Conservation (phyloP, 345 rosid species). For the Cardamine chenopodiifolia region DNA sequence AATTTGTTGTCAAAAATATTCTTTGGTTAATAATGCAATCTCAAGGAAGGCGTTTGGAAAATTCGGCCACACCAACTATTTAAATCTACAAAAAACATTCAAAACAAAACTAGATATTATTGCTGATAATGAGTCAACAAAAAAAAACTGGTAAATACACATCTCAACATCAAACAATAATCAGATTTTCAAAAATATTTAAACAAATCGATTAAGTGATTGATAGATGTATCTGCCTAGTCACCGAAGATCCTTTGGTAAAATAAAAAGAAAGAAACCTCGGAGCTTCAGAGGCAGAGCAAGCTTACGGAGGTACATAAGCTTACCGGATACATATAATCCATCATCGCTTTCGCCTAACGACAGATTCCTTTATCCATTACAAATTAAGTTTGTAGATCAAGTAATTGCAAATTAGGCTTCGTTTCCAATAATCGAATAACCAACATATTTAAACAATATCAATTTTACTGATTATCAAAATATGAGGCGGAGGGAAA, state of each 20-base stretch:
- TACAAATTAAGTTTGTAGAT: not conserved
- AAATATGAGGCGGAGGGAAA: not conserved
- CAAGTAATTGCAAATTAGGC: conserved; percentile 38
- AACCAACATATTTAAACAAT: not conserved
- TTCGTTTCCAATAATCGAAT: not conserved
- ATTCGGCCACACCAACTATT: no score
- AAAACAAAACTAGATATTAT: no score
- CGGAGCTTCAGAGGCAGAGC: conserved; percentile 4
- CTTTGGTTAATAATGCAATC: no score
- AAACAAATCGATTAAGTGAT: not conserved
- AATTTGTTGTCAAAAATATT: no score
- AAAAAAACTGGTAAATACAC: conserved; percentile 41
- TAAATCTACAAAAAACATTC: no score
- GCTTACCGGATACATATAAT: not conserved
- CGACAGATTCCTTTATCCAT: conserved; percentile 32
- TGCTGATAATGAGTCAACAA: conserved; percentile 45
- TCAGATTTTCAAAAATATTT: not conserved
- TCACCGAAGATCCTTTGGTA: not conserved
- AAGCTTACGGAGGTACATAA: not conserved
- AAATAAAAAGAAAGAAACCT: not conserved
- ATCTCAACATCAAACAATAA: conserved; percentile 23
- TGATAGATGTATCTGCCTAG: conserved; percentile 16
- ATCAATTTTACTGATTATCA: not conserved
- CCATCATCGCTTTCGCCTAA: conserved; percentile 39
- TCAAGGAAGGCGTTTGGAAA: no score